Percentiles rank a stretch among this genome's conserved stretches.
Evolutionary conservation across 345 rosid genomes (phyloP).

Genomic region (Camelina hispida): DNA sequence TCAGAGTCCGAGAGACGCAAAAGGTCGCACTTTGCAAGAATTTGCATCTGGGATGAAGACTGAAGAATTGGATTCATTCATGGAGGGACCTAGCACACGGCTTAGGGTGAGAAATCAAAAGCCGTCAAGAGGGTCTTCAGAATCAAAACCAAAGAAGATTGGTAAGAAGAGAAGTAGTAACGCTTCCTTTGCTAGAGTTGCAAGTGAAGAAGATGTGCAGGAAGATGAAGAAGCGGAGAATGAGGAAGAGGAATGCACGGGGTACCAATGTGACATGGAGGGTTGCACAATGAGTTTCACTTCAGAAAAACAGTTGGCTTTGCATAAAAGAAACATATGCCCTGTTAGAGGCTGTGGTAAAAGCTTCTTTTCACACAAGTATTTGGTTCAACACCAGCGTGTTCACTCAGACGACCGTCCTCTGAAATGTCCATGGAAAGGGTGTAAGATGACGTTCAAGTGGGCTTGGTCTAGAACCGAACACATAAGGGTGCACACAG

Average conservation of each 20-base stretch:
- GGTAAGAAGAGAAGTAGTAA: conserved; percentile 54
- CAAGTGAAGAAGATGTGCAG: conserved; percentile 50
- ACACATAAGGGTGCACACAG: conserved; percentile 97
- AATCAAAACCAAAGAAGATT: conserved; percentile 54
- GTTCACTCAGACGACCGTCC: conserved; percentile 94
- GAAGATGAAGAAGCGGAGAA: conserved; percentile 60
- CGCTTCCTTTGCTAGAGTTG: conserved; percentile 44
- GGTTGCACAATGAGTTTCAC: conserved; percentile 90
- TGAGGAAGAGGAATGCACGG: conserved; percentile 52
- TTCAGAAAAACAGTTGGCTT: conserved; percentile 64
- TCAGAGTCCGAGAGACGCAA: conserved; percentile 38
- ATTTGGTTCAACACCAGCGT: conserved; percentile 89
- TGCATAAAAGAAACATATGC: conserved; percentile 85
- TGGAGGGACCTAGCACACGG: conserved; percentile 80
- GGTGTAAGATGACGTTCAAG: conserved; percentile 96
- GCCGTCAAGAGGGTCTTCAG: conserved; percentile 49
- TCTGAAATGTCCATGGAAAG: conserved; percentile 98
- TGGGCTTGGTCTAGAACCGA: conserved; percentile 99
- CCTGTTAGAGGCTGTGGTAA: conserved; percentile 96
- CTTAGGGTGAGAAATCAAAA: conserved; percentile 66
- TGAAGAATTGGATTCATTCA: conserved; percentile 49
- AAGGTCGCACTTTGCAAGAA: conserved; percentile 22
- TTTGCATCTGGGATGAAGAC: conserved; percentile 39
- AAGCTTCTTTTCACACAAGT: conserved; percentile 94
- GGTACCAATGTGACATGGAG: conserved; percentile 77